phyloP scores from a whole-genome alignment of 202 grass and related monocot genomes.

The Digitaria exilis region DNA sequence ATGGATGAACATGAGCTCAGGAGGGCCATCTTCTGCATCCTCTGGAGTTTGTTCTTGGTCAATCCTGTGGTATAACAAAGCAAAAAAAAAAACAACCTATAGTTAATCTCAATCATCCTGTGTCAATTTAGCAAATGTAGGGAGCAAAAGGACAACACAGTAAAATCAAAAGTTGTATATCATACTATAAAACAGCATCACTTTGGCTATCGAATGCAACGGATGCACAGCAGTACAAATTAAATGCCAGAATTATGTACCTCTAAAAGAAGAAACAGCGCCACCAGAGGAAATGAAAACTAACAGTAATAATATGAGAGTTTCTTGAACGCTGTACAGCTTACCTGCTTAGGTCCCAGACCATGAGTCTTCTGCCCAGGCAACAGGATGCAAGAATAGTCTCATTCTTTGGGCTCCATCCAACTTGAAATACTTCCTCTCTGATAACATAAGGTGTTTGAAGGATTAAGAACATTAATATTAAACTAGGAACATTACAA shows the following conservation, averaged over 20 bases:
- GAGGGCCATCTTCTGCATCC: slow-evolving; percentile 89
- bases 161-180: background rate
- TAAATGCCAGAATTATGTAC: background rate
- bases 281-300: background rate
- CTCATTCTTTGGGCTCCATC: slow-evolving; percentile 96
- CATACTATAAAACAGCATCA: background rate
- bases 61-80: slow-evolving; percentile 54
- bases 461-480: background rate
- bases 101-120: background rate
- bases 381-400: slow-evolving; percentile 96
- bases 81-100: background rate
- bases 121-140: background rate
- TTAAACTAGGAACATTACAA: slow-evolving; percentile 20
- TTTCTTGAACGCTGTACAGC: slow-evolving; percentile 21
- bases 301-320: background rate
- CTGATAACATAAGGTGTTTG: slow-evolving; percentile 47
- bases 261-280: background rate
- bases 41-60: slow-evolving; percentile 90
- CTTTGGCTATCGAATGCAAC: background rate
- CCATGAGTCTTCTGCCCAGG: slow-evolving; percentile 90
- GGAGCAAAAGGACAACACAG: background rate
- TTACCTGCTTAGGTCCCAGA: slow-evolving; percentile 99
- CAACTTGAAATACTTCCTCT: slow-evolving; percentile 98
- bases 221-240: background rate
- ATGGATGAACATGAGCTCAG: slow-evolving; percentile 91